Percentiles rank a stretch among this genome's conserved stretches.
phyloP scores from a whole-genome alignment of 208 protist species.

The Leishmania braziliensis region DNA sequence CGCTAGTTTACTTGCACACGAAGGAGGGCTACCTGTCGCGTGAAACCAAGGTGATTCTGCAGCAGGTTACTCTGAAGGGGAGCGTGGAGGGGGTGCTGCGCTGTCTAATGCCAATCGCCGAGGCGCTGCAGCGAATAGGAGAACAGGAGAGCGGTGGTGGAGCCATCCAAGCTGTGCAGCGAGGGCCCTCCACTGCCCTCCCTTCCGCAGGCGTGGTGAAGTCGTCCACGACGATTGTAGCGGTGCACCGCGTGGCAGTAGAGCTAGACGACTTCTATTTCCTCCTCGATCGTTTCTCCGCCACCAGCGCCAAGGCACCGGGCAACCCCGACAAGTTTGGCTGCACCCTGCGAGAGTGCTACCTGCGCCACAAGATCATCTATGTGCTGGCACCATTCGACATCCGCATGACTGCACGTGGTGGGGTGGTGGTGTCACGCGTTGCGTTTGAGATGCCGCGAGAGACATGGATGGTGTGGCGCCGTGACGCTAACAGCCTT shows the following conservation, averaged over 20 bases:
- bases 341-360: slow-evolving; percentile 39
- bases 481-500: slow-evolving; percentile 21
- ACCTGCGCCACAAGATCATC: slow-evolving; percentile 26
- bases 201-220: slow-evolving; percentile 1
- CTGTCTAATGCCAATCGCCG: slow-evolving; percentile 30
- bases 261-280: slow-evolving; percentile 25
- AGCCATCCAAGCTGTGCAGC: slow-evolving; percentile 2
- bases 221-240: slow-evolving; percentile 17
- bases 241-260: slow-evolving; percentile 16
- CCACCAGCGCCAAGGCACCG: slow-evolving; percentile 26
- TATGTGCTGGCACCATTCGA: slow-evolving; percentile 38
- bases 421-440: slow-evolving; percentile 34
- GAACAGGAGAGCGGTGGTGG: slow-evolving; percentile 17
- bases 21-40: slow-evolving; percentile 12
- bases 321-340: slow-evolving; percentile 24
- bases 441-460: slow-evolving; percentile 28
- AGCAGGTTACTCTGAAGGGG: slow-evolving; percentile 17
- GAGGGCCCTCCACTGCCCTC: background rate
- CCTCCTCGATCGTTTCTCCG: slow-evolving; percentile 31
- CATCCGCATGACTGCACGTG: slow-evolving; percentile 32
- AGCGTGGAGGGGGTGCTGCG: slow-evolving; percentile 27
- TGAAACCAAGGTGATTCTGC: slow-evolving; percentile 20
- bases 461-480: slow-evolving; percentile 34
- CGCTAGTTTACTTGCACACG: slow-evolving; percentile 26
- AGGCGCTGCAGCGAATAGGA: slow-evolving; percentile 29